Evolutionary conservation across 2,329 filamentous ascomycete species (phyloP).

Genomic region (Gliomastix tumulicola): DNA sequence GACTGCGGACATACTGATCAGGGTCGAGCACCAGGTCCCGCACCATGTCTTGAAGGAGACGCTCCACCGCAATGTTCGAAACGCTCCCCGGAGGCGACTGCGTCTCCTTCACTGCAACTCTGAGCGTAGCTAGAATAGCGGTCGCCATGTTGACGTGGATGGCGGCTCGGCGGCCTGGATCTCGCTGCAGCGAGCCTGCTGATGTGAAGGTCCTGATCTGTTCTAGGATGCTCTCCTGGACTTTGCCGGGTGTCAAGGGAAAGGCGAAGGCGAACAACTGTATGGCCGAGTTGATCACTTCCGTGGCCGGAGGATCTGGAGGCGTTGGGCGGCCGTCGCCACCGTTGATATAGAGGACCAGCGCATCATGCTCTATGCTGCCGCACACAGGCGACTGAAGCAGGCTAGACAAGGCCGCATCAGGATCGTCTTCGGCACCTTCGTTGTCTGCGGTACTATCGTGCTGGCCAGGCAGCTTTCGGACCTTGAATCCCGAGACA

Average conservation of each 20-base stretch:
- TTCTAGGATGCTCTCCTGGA: slow-evolving; percentile 93
- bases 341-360: slow-evolving; percentile 62
- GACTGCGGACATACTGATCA: slow-evolving; percentile 77
- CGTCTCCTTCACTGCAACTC: slow-evolving; percentile 79
- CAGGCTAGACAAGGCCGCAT: slow-evolving; percentile 56
- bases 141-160: slow-evolving; percentile 86
- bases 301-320: slow-evolving; percentile 79
- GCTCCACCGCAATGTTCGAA: slow-evolving; percentile 69
- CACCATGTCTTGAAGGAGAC: slow-evolving; percentile 70
- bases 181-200: slow-evolving; percentile 70
- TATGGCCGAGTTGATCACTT: slow-evolving; percentile 91
- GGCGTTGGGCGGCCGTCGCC: slow-evolving; percentile 32
- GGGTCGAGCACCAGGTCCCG: slow-evolving; percentile 70
- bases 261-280: slow-evolving; percentile 88
- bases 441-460: slow-evolving; percentile 35
- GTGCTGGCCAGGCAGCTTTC: slow-evolving; percentile 63
- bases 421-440: slow-evolving; percentile 50
- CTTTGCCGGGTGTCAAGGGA: slow-evolving; percentile 79
- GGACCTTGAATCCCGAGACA: slow-evolving; percentile 68
- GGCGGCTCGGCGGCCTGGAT: slow-evolving; percentile 81
- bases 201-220: slow-evolving; percentile 88
- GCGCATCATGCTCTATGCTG: slow-evolving; percentile 83
- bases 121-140: slow-evolving; percentile 71
- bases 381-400: slow-evolving; percentile 68
- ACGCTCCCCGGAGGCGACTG: slow-evolving; percentile 66